These are phyloP conservation scores for Colletotrichum shisoi DNA, from an alignment of 2,329 filamentous ascomycete species.

Conservation along the genomic window DNA sequence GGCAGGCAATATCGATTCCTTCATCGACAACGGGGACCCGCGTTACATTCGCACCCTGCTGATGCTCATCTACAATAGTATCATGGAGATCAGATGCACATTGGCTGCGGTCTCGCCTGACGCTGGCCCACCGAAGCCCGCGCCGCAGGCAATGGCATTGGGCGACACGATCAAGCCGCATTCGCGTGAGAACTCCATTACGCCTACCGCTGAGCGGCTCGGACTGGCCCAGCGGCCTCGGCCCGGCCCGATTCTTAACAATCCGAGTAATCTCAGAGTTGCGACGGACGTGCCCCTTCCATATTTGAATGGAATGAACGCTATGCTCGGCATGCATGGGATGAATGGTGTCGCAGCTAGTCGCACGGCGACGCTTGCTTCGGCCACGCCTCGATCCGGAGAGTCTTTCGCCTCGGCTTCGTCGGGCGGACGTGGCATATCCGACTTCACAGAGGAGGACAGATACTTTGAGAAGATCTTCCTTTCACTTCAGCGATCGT, in stretches of 20 bases:
- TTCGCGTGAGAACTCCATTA: constrained; percentile 61
- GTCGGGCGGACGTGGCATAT: constrained; percentile 59
- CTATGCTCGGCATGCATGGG: constrained; percentile 1
- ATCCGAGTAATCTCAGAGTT: constrained; percentile 64
- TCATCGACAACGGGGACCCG: constrained; percentile 71
- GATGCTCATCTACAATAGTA: constrained; percentile 71
- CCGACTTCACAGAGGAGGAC: constrained; percentile 79
- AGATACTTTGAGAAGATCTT: constrained; percentile 84
- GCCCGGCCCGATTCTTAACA: constrained; percentile 54
- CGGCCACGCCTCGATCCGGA: constrained; percentile 79
- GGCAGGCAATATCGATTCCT: constrained; percentile 68
- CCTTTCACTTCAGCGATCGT: constrained; percentile 75
- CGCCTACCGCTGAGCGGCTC: constrained; percentile 61
- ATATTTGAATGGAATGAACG: constrained; percentile 61
- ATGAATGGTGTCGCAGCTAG: constrained; percentile 51
- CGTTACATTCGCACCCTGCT: constrained; percentile 72
- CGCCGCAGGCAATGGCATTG: constrained; percentile 39
- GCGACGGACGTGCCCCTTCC: constrained; percentile 62
- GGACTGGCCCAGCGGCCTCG: constrained; percentile 50
- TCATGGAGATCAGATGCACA: constrained; percentile 70
- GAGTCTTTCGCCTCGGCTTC: constrained; percentile 75
- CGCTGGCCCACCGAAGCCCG: constrained; percentile 42
- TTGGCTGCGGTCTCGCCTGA: constrained; percentile 49
- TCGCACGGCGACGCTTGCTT: constrained; percentile 62
- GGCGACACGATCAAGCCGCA: constrained; percentile 61